These are phyloP conservation scores for Pseudoneurospora amorphoporcata DNA, from an alignment of 495 filamentous ascomycete species.

Conservation along the genomic window DNA sequence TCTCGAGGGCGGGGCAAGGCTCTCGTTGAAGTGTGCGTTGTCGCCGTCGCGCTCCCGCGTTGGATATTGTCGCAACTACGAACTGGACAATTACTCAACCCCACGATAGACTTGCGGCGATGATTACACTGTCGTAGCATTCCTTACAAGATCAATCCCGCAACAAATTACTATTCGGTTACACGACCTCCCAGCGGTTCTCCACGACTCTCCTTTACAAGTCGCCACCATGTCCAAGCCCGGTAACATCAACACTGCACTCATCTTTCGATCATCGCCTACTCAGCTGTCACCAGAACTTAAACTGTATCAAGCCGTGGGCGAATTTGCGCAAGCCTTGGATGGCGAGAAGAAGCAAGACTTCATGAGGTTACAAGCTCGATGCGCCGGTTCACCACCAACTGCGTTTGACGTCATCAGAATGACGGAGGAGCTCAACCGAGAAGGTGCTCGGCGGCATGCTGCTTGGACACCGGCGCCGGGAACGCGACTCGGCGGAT, in stretches of 20 bases:
- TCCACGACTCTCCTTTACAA: background rate
- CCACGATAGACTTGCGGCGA: background rate
- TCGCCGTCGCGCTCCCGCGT: background rate
- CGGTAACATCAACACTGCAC: background rate
- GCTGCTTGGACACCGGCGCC: background rate
- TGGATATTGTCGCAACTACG: background rate
- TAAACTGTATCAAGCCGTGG: background rate
- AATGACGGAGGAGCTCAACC: background rate
- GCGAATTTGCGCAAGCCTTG: background rate
- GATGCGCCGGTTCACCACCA: background rate
- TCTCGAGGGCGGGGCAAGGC: background rate
- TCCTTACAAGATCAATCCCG: background rate
- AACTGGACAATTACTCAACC: background rate
- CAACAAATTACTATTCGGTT: background rate
- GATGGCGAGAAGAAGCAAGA: background rate
- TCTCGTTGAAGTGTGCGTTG: background rate
- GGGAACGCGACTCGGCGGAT: background rate
- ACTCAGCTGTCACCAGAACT: background rate
- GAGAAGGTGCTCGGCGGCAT: background rate
- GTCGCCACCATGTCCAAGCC: too few relatives aligned
- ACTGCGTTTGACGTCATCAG: background rate
- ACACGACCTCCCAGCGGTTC: background rate
- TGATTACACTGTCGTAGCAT: background rate
- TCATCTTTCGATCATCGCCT: background rate
- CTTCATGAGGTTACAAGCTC: background rate